Evolutionary conservation across 2,329 filamentous ascomycete species (phyloP), one percentile per base, ranked within the genome.

Genomic region (Fusarium incarnatum): DNA sequence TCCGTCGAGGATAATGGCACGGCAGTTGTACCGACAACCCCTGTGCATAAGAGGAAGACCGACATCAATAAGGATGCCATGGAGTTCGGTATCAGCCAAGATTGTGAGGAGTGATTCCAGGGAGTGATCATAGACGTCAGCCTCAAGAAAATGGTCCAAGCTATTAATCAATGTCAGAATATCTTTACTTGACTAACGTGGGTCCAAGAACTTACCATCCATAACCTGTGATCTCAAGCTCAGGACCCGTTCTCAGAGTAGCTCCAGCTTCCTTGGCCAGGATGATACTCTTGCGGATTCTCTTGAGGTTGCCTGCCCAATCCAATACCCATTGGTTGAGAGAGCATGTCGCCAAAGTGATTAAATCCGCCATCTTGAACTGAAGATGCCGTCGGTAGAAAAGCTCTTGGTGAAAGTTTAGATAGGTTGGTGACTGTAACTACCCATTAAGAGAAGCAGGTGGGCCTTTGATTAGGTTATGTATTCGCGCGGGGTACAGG

Each of bases 81-180:
- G 78, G 42, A 75, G 76, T 18, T 71, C 68, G 10, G 72, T 67
- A 45, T 81, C 77, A 15, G 71, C 73, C 28, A 81, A 71, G 60
- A 81, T 80, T 4, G 69, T 70, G 27, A 63, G 68, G 3, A 81
- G 73, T 53, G 77, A 74, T 32, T 81, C 79, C 72, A 72, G 73
- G 23, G 70, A 73, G 49, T 81, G 75, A 1, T 75, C 68, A 47
- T 78, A 80, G 18, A 77, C 67, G 20, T 81, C 79, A 28, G 70
- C 74, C 77, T 90, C 87, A 11, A 87, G 81, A 67, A 88, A 91
- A 73, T 92, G 90, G 76, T 94, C 91, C 9, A 92, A 84, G 73
- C 89, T 67, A 10, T 60, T 7, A 18, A 1, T 6, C 15, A 25
- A 16, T 15, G n/a, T 65, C 13, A 65, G 46, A 23, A 30, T 22